phyloP scores from a whole-genome alignment of 768 basidiomycete species.

The Scleroderma bovista region DNA sequence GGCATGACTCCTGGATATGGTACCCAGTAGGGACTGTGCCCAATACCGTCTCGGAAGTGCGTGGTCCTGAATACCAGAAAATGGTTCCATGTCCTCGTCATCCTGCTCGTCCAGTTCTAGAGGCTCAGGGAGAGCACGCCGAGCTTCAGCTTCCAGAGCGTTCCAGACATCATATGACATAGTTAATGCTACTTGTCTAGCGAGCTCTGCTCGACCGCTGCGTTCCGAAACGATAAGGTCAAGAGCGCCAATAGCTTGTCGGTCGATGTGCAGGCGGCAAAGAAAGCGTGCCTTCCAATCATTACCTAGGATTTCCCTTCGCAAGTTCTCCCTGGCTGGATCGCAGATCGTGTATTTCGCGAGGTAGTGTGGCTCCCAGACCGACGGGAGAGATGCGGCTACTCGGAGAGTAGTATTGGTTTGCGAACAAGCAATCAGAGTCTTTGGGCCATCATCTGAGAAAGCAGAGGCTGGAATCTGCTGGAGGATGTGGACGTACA shows the following conservation, averaged over 20 bases:
- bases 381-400: constrained; percentile 34
- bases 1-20: constrained; percentile 40
- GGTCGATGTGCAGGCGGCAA: constrained; percentile 41
- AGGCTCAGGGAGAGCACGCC: no score
- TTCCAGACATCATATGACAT: no score
- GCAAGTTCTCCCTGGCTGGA: constrained; percentile 31
- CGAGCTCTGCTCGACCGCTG: constrained; percentile 20
- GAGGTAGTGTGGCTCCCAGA: constrained; percentile 54
- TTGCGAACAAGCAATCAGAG: constrained; percentile 37
- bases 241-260: constrained; percentile 34
- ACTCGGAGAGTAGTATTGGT: constrained; percentile 36
- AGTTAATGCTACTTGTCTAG: no score
- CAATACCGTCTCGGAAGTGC: no score
- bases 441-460: constrained; percentile 21
- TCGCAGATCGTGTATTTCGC: constrained; percentile 42
- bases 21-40: constrained; percentile 37
- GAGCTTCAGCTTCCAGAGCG: no score
- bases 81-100: no score
- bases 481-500: constrained; percentile 34
- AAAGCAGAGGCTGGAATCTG: constrained; percentile 24
- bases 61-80: no score
- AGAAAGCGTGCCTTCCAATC: constrained; percentile 47
- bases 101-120: no score
- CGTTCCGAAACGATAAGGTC: constrained; percentile 36
- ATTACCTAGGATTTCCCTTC: constrained; percentile 21